Evolutionary conservation across 2,329 filamentous ascomycete genomes (phyloP), one percentile per base, ranked within the genome.

Genomic region (Sarocladiaceae sp.): DNA sequence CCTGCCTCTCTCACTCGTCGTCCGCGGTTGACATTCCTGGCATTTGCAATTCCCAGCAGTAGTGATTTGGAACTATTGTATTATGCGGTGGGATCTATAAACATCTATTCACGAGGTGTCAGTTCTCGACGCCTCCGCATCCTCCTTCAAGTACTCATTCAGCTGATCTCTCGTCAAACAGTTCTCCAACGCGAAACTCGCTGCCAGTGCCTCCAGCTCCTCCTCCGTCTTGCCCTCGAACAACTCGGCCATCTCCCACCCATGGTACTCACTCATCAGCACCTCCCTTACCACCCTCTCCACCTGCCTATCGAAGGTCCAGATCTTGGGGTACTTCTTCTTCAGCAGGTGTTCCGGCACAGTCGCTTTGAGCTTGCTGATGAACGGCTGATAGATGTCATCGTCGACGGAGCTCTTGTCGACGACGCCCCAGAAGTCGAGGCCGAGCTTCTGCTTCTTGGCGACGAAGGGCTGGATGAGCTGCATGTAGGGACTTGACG

Each of bases 121-220:
- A 19, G 23, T 15, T 42, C 39, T 42, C n/a, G 39, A 42, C 6
- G 26, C 24, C 15, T 42, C 27, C 4, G 69, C 63, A 60, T 73
- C 66, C 12, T 59, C 57, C 46, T 60, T 65, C 51, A 79, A 52
- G 35, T 73, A 71, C 48, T 67, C 61, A 49, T 78, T 79, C 51
- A 80, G 52, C 1, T 63, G 65, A 33, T 74, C 66, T 24, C 77
- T 58, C 54, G 69, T 68, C 31, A 73, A 47, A 51, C 76, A 80
- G 33, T 73, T 66, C 37, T 78, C 73, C 51, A 78, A 69, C 20
- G 65, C 64, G 52, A 81, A 81, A 46, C 60, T 60, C 12, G 56
- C 61, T 1, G 73, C 74, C 34, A 78, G 58, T 46, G 70, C 71
- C 48, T 82, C 76, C 19, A 82, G 53, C 50, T 80, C 69, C 21